phyloP scores from a whole-genome alignment of 2,329 filamentous ascomycete species.

The Aschersonia sp. region DNA sequence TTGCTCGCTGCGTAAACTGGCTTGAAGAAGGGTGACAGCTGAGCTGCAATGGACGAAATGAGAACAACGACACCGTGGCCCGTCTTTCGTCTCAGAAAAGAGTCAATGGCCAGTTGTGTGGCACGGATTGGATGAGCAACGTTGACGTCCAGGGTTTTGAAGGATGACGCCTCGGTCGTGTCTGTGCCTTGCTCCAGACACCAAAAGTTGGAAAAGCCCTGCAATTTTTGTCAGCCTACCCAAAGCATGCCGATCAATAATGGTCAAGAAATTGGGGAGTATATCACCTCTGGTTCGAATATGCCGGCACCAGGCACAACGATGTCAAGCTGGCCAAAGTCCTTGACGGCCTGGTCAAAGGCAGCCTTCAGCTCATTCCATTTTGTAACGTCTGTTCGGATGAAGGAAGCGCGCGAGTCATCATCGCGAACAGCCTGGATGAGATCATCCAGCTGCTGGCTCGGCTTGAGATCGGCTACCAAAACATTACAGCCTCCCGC shows the following conservation, averaged over 20 bases:
- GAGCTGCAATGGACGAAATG: slow-evolving; percentile 12
- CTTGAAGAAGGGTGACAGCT: slow-evolving; percentile 8
- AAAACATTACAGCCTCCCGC: slow-evolving; percentile 19
- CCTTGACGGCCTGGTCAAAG: slow-evolving; percentile 11
- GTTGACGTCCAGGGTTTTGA: slow-evolving; percentile 13
- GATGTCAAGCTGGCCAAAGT: slow-evolving; percentile 3
- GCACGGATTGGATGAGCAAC: slow-evolving; percentile 15
- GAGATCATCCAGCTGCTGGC: slow-evolving; percentile 13
- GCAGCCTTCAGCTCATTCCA: slow-evolving; percentile 15
- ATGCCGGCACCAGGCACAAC: slow-evolving; percentile 2
- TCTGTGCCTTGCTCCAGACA: slow-evolving; percentile 1
- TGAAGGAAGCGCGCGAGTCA: slow-evolving; percentile 14
- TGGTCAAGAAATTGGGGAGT: not conserved
- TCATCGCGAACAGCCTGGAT: not conserved
- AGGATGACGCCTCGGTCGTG: slow-evolving; percentile 1
- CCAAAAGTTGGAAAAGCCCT: slow-evolving; percentile 3
- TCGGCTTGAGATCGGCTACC: slow-evolving; percentile 19
- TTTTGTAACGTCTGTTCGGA: slow-evolving; percentile 20
- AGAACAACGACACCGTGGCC: slow-evolving; percentile 11
- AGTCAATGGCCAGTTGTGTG: slow-evolving; percentile 17
- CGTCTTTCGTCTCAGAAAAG: slow-evolving; percentile 7
- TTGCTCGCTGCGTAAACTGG: slow-evolving; percentile 17
- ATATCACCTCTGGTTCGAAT: slow-evolving; percentile 1
- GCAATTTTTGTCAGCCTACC: not conserved
- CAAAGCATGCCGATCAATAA: not conserved